Base-by-base conservation (phyloP, 1,139 yeast genomes). In the Candida sanyaensis region DNA sequence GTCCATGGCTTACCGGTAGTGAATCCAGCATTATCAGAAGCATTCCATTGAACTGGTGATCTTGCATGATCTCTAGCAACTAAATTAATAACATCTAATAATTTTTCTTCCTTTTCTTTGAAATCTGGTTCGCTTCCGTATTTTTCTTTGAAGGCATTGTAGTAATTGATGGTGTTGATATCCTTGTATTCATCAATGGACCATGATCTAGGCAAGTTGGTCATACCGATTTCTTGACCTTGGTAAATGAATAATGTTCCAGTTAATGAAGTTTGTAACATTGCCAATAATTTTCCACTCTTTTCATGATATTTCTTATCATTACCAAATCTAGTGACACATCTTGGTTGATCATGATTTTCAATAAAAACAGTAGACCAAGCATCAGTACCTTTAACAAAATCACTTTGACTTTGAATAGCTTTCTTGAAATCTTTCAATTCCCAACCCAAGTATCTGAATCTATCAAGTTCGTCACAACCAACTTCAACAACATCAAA, bases 201-300 rank as follows among this genome's bases (percentile, higher is more conserved):
- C 84, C 84, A 78, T 31, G 63, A 59, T 46, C 62, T 55, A 36
- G 77, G 74, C 36, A 78, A 62, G 56, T 81, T 81, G 43, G 74
- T 71, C 80, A 77, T 78, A 41, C 81, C 86, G 50, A 81, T 69
- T 59, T 81, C 86, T 59, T 81, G 86, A 46, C 86, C 86, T 61
- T 81, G 85, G 61, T 81, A 81, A 38, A 81, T 63, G 62, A 71
- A 81, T 50, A 80, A 65, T 6, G 86, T 81, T 44, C 86, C 86
- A 27, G 83, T 75, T 55, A 79, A 69, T 5, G 81, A 56, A 10
- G 73, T 55, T 55, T 75, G 74, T 57, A 81, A 64, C 48, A 77
- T 55, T 5, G 83, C 70, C 52, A 81, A 60, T 61, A 80, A 64
- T 59, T 81, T 80, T 23, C 80, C 80, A 30, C 80, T 71, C 48